These are phyloP conservation scores for Tulasnella calospora DNA, from an alignment of 768 basidiomycete genomes.

Conservation along the genomic window DNA sequence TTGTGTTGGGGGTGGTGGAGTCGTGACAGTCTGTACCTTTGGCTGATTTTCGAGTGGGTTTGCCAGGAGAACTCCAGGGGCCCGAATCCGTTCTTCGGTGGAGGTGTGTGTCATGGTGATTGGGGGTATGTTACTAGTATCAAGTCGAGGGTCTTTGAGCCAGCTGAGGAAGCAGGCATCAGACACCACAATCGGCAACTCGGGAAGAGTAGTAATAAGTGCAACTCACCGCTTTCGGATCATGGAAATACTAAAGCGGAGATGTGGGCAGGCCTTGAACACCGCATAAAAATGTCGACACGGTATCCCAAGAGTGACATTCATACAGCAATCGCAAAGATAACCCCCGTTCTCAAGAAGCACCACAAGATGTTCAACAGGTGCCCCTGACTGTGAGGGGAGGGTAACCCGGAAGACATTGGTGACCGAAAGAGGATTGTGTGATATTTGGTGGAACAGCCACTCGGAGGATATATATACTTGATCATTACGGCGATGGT, in stretches of 20 bases:
- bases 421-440: constrained; percentile 30
- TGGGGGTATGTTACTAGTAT: too few species aligned
- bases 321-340: constrained; percentile 40
- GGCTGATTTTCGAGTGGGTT: too few species aligned
- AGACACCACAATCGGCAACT: too few species aligned
- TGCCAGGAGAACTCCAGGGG: too few species aligned
- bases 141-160: too few species aligned
- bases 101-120: too few species aligned
- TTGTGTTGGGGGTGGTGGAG: too few species aligned
- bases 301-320: constrained; percentile 36
- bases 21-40: too few species aligned
- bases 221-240: constrained; percentile 33
- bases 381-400: constrained; percentile 27
- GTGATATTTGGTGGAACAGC: constrained; percentile 33
- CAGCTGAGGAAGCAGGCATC: too few species aligned
- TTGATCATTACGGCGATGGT: constrained; percentile 36
- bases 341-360: constrained; percentile 33
- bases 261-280: constrained; percentile 28
- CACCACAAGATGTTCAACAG: constrained; percentile 34
- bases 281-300: constrained; percentile 39
- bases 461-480: constrained; percentile 35
- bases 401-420: neutral
- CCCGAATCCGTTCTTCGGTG: too few species aligned
- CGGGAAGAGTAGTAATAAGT: too few species aligned
- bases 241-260: constrained; percentile 35